Percentiles rank a stretch among this genome's conserved stretches.
phyloP scores from a whole-genome alignment of 768 basidiomycete genomes.

The Lepiota brunneoincarnata region DNA sequence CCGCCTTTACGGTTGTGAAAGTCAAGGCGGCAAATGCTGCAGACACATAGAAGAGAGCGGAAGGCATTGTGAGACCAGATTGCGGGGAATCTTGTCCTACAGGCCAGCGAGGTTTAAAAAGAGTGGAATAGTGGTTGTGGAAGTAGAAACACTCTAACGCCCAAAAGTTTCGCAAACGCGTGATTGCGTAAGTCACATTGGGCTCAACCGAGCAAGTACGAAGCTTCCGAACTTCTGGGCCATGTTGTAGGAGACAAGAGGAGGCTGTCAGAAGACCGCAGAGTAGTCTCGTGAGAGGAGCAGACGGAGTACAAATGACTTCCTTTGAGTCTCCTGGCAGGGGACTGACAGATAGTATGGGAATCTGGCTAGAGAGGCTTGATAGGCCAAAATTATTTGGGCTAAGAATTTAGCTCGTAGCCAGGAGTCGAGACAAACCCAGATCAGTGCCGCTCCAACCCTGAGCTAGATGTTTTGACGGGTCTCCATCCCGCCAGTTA shows the following conservation, averaged over 20 bases:
- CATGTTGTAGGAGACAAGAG: background rate
- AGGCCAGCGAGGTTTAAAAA: conserved; percentile 10
- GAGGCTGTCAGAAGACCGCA: conserved; percentile 1
- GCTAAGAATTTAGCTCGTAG: too few species aligned
- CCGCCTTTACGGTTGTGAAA: conserved; percentile 15
- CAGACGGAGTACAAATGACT: background rate
- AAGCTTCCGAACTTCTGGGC: background rate
- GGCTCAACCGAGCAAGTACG: background rate
- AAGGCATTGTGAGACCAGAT: conserved; percentile 17
- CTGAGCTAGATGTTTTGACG: too few species aligned
- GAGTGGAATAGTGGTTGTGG: background rate
- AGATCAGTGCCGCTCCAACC: too few species aligned
- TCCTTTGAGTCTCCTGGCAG: too few species aligned
- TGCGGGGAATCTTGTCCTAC: background rate
- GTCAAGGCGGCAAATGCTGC: conserved; percentile 7
- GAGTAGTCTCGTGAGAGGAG: background rate
- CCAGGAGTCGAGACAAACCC: too few species aligned
- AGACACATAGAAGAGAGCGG: conserved; percentile 22
- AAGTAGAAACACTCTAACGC: conserved; percentile 4
- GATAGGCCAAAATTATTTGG: too few species aligned
- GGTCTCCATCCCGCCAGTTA: too few species aligned
- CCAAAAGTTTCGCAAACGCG: background rate
- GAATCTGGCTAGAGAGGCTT: too few species aligned
- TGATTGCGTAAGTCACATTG: conserved; percentile 8
- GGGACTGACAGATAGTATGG: too few species aligned